phyloP scores from a whole-genome alignment of 352 stramenopile genomes.

The Thraustotheca clavata region DNA sequence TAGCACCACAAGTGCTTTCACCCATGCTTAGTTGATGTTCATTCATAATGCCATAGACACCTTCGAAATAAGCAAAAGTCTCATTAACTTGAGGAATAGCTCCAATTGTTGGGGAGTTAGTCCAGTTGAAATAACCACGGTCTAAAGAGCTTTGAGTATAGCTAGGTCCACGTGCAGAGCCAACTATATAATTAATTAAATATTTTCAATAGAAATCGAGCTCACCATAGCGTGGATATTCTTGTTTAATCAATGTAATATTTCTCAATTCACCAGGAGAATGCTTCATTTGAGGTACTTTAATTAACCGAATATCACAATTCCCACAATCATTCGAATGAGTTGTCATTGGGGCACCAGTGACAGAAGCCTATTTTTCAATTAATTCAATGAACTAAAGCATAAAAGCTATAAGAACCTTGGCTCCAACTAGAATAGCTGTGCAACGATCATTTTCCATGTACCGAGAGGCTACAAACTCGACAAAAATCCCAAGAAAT shows the following conservation, averaged over 20 bases:
- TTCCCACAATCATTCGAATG: conserved; percentile 81
- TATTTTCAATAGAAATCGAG: not conserved
- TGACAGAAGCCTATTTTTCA: conserved; percentile 50
- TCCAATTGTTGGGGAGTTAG: conserved; percentile 45
- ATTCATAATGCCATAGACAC: conserved; percentile 76
- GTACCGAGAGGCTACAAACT: not conserved
- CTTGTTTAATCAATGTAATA: conserved; percentile 48
- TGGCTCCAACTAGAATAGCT: conserved; percentile 67
- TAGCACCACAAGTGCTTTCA: conserved; percentile 72
- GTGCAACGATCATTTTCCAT: conserved; percentile 49
- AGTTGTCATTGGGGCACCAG: conserved; percentile 72
- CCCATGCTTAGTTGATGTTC: conserved; percentile 76
- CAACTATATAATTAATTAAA: conserved; percentile 33
- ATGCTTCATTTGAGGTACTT: conserved; percentile 56
- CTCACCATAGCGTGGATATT: conserved; percentile 74
- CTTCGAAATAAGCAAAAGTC: conserved; percentile 77
- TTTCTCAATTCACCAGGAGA: conserved; percentile 37
- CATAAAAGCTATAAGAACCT: conserved; percentile 28
- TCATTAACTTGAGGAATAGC: conserved; percentile 52
- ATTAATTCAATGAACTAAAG: not conserved
- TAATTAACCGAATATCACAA: conserved; percentile 76
- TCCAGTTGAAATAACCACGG: conserved; percentile 65
- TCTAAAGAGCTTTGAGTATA: conserved; percentile 60
- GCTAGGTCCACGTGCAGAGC: conserved; percentile 40
- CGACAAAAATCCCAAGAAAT: no score